phyloP scores from a whole-genome alignment of 2,329 filamentous ascomycete species.

The Trichophyton simii region DNA sequence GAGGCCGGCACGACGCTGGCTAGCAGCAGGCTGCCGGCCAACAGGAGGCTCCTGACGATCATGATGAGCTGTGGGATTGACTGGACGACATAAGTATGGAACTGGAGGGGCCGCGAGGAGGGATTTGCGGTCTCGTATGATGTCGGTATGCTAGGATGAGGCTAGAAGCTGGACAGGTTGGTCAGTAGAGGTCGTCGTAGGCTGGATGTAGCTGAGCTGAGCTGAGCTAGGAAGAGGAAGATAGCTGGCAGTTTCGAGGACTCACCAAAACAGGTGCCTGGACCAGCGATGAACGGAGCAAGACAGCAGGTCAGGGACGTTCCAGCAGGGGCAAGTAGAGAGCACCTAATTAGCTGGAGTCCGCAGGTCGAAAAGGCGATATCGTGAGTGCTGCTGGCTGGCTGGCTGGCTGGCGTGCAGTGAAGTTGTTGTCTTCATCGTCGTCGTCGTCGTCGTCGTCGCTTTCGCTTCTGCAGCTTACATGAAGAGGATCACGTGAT shows the following conservation, averaged over 20 bases:
- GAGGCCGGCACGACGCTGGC: conserved; percentile 20
- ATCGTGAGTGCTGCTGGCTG: too few species aligned
- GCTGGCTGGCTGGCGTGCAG: too few species aligned
- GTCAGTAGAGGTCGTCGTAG: not conserved
- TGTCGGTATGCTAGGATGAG: not conserved
- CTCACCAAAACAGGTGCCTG: too few species aligned
- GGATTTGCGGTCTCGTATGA: not conserved
- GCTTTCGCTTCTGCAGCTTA: not conserved
- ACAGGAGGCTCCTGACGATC: conserved; percentile 35
- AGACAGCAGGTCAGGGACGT: too few species aligned
- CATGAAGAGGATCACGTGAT: not conserved
- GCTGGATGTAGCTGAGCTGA: not conserved
- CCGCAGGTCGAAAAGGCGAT: too few species aligned
- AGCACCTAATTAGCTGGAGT: too few species aligned
- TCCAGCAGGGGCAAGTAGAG: too few species aligned
- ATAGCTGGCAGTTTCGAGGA: too few species aligned
- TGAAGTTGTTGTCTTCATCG: not conserved
- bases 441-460: not conserved
- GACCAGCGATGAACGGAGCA: too few species aligned
- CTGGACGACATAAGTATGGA: conserved; percentile 1
- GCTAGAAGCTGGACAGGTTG: not conserved
- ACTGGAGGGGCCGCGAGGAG: not conserved
- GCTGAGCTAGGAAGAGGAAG: too few species aligned
- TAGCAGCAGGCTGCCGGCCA: conserved; percentile 41
- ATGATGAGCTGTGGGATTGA: conserved; percentile 19